phyloP scores from a whole-genome alignment of 2,329 filamentous ascomycete genomes.

The Proliferodiscus dingleyae region DNA sequence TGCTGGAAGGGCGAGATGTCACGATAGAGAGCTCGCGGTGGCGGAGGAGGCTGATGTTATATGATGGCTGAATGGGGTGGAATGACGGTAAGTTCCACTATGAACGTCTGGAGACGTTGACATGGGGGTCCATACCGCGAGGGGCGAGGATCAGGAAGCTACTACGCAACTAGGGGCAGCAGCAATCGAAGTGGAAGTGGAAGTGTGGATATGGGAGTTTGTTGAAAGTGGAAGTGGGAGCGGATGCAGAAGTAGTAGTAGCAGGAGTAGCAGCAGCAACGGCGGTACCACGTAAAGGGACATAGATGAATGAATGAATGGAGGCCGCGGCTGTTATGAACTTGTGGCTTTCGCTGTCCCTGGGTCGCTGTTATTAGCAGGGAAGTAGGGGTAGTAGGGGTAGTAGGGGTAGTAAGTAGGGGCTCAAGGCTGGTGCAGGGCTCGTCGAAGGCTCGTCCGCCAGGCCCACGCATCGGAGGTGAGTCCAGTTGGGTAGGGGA shows the following conservation, averaged over 20 bases:
- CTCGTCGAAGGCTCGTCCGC: too few species aligned
- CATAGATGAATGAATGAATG: neutral
- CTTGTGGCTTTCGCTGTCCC: neutral
- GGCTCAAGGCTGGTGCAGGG: too few species aligned
- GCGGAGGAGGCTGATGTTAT: conserved; percentile 26
- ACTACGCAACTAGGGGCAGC: conserved; percentile 2
- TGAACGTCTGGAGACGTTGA: conserved; percentile 12
- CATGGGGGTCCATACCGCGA: conserved; percentile 13
- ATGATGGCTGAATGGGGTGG: conserved; percentile 13
- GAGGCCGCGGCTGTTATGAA: neutral
- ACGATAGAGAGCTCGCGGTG: conserved; percentile 1
- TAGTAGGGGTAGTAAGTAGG: too few species aligned
- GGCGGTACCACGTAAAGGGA: neutral
- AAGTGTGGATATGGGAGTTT: neutral
- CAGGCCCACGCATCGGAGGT: too few species aligned
- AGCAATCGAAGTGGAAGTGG: conserved; percentile 1
- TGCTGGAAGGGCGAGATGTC: conserved; percentile 1
- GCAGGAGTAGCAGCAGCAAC: neutral
- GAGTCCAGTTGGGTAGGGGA: too few species aligned
- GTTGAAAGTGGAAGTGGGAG: neutral
- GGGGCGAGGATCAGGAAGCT: conserved; percentile 7
- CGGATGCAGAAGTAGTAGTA: conserved; percentile 1
- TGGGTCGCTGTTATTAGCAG: neutral
- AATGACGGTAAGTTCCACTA: conserved; percentile 23
- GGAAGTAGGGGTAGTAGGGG: too few species aligned